A percentile compares a stretch with the other conserved stretches of the same genome.
phyloP scores from a whole-genome alignment of 2,329 filamentous ascomycete genomes.

The Hortaea sp. region DNA sequence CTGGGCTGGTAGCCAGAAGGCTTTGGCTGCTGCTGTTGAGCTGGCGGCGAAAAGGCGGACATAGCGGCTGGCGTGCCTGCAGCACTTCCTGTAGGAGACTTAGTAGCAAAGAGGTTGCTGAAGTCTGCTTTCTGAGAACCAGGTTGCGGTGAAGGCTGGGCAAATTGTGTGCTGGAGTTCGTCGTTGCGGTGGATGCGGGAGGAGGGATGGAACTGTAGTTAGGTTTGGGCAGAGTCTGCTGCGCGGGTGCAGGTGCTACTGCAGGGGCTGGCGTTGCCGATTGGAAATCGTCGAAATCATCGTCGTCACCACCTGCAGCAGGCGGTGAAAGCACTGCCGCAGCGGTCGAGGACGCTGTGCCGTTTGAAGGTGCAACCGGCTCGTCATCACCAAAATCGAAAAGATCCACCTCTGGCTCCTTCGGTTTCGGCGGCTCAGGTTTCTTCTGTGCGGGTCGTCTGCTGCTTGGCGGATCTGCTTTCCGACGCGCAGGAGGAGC shows the following conservation, averaged over 20 bases:
- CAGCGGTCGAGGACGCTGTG: slow-evolving; percentile 17
- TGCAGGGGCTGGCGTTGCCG: slow-evolving; percentile 55
- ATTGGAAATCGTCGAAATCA: slow-evolving; percentile 97
- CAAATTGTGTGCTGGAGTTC: slow-evolving; percentile 58
- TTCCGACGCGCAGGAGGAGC: slow-evolving; percentile 45
- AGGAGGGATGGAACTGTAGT: slow-evolving; percentile 33
- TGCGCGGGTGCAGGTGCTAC: slow-evolving; percentile 25
- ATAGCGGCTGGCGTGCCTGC: slow-evolving; percentile 29
- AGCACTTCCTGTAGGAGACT: slow-evolving; percentile 59
- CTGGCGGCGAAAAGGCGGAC: slow-evolving; percentile 28
- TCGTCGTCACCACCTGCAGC: slow-evolving; percentile 59
- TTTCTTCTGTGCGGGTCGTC: slow-evolving; percentile 45
- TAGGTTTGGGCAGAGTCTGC: slow-evolving; percentile 25
- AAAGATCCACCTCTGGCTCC: slow-evolving; percentile 82
- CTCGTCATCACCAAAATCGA: slow-evolving; percentile 76
- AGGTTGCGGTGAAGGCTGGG: slow-evolving; percentile 75
- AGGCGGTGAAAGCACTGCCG: slow-evolving; percentile 16
- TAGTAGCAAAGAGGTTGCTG: slow-evolving; percentile 71
- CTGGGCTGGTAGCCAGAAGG: slow-evolving; percentile 61
- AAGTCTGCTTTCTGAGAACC: slow-evolving; percentile 71
- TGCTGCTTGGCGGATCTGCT: slow-evolving; percentile 29
- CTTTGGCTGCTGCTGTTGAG: slow-evolving; percentile 40
- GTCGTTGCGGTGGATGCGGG: slow-evolving; percentile 37
- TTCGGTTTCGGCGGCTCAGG: slow-evolving; percentile 66
- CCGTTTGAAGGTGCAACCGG: slow-evolving; percentile 30